These are phyloP conservation scores for Nicotiana otophora DNA, from an alignment of 257 asterid species.

Conservation along the genomic window DNA sequence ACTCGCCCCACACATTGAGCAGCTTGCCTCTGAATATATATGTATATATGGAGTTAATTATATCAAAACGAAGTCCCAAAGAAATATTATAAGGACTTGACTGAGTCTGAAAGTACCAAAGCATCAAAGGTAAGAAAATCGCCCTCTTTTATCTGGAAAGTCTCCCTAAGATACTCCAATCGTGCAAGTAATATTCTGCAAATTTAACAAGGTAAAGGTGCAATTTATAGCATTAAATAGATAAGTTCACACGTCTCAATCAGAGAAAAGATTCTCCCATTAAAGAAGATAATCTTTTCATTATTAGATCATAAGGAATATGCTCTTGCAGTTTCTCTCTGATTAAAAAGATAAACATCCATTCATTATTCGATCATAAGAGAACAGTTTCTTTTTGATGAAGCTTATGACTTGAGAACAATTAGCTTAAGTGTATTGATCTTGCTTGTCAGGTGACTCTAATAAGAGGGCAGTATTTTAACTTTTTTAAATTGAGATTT, in stretches of 20 bases:
- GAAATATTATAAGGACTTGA: neutral
- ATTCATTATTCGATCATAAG: neutral
- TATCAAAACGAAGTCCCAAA: neutral
- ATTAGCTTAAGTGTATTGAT: no score
- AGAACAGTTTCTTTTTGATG: no score
- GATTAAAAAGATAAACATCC: neutral
- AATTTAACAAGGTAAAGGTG: slow-evolving; percentile 4
- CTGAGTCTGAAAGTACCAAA: slow-evolving; percentile 49
- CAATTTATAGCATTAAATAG: neutral
- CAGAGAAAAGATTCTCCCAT: neutral
- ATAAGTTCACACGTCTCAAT: neutral
- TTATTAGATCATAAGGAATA: neutral
- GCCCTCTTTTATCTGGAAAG: slow-evolving; percentile 95
- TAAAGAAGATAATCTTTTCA: neutral
- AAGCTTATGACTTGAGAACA: no score
- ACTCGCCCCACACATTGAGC: slow-evolving; percentile 99
- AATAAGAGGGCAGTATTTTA: no score
- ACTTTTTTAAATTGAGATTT: no score
- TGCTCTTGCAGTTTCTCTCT: neutral
- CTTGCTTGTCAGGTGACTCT: no score
- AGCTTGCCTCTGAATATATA: slow-evolving; percentile 78
- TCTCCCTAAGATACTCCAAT: slow-evolving; percentile 85
- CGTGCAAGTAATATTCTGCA: slow-evolving; percentile 91
- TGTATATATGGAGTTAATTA: neutral
- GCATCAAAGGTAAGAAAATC: slow-evolving; percentile 97